Conservation (phyloP, 441 rosid genomes). For the Populus hybrid region DNA sequence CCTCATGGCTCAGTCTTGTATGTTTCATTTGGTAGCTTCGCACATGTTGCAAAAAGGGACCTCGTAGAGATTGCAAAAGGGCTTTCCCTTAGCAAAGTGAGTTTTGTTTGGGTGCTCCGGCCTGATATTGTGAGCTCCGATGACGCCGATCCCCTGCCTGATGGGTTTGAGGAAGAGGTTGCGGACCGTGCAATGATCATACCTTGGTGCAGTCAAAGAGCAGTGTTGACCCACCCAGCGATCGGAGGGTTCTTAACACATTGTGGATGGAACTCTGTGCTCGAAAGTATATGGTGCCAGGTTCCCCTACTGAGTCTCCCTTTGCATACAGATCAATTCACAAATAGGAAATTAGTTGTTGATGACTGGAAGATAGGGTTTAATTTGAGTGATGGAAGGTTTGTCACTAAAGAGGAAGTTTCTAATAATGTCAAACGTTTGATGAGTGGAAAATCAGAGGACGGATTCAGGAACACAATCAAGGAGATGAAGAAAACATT, state of each 20-base stretch:
- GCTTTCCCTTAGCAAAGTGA: conserved; percentile 40
- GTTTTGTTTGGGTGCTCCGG: conserved; percentile 56
- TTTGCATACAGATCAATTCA: conserved; percentile 60
- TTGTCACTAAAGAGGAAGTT: conserved; percentile 38
- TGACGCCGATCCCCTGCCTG: conserved; percentile 44
- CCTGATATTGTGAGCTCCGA: conserved; percentile 47
- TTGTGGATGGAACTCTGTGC: conserved; percentile 67
- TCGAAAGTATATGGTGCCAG: conserved; percentile 45
- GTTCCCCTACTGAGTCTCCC: conserved; percentile 60
- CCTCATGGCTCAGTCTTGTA: conserved; percentile 55
- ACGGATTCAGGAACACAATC: conserved; percentile 27
- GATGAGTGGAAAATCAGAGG: conserved; percentile 39
- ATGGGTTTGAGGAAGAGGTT: conserved; percentile 32
- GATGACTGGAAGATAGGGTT: conserved; percentile 69
- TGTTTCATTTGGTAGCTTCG: conserved; percentile 70
- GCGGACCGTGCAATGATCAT: conserved; percentile 43
- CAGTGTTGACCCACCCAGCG: conserved; percentile 40
- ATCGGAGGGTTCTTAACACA: conserved; percentile 71
- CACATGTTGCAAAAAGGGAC: conserved; percentile 49
- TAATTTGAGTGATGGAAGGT: conserved; percentile 36
- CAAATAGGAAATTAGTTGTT: conserved; percentile 58
- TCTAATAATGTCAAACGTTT: conserved; percentile 34
- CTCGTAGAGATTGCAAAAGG: conserved; percentile 59
- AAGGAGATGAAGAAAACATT: conserved; percentile 33
- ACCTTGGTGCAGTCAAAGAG: conserved; percentile 56